phyloP scores from a whole-genome alignment of 2,329 filamentous ascomycete genomes.

The Chaetothyriales sp. region DNA sequence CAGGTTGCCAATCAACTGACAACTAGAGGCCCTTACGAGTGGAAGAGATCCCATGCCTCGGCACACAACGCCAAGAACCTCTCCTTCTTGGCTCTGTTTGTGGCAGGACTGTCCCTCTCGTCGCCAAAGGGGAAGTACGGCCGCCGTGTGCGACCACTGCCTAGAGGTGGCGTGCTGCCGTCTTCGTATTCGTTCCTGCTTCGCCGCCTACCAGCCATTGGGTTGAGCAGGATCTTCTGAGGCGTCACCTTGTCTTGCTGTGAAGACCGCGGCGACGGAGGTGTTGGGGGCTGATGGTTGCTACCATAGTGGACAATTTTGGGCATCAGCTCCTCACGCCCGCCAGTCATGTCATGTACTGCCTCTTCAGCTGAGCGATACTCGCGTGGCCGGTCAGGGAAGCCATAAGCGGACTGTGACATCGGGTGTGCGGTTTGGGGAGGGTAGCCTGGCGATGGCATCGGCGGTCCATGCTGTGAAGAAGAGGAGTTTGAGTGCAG shows the following conservation, averaged over 20 bases:
- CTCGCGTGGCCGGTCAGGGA: conserved; percentile 53
- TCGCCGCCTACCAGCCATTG: conserved; percentile 44
- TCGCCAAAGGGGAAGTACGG: conserved; percentile 61
- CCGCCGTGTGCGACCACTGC: conserved; percentile 47
- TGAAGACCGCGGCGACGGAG: conserved; percentile 54
- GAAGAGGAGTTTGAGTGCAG: conserved; percentile 49
- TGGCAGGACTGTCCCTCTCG: conserved; percentile 69
- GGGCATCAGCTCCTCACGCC: conserved; percentile 80
- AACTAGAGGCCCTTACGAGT: conserved; percentile 46
- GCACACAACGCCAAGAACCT: conserved; percentile 79
- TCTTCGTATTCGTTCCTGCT: conserved; percentile 78
- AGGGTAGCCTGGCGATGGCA: conserved; percentile 65
- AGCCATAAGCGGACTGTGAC: conserved; percentile 25
- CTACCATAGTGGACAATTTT: conserved; percentile 93
- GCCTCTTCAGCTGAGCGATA: conserved; percentile 94
- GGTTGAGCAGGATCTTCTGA: conserved; percentile 28
- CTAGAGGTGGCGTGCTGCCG: conserved; percentile 72
- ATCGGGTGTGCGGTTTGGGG: conserved; percentile 25
- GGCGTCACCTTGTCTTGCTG: conserved; percentile 24
- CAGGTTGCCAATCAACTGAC: too few relatives aligned
- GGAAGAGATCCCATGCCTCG: conserved; percentile 91
- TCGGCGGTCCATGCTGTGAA: conserved; percentile 28
- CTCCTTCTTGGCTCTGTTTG: conserved; percentile 72
- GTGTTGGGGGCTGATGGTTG: conserved; percentile 89
- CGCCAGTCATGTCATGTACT: conserved; percentile 74